Evolutionary conservation across 1,284 basidiomycete species (phyloP), one percentile per base, ranked within the genome.

Genomic region (Austroboletus novae-zelandiae): DNA sequence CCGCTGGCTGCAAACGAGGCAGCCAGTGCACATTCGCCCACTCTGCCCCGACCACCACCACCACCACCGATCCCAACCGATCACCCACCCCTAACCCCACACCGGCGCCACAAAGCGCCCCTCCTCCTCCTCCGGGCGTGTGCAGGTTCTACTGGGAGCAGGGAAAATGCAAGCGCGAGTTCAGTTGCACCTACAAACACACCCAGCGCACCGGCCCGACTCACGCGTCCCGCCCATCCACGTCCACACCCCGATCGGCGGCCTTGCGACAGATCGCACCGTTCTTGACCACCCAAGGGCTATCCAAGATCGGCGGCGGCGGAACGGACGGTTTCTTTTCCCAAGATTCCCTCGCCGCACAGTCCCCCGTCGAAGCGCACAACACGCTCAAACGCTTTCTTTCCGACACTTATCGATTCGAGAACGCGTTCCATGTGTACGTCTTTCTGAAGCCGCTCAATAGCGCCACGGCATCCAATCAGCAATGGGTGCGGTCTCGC

Each of bases 111-210:
- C 44, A 50, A 17, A 13, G 1, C 31, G 2, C 43, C 41, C 32
- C 40, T 30, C 52, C 14, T 4, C 13, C 53, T 7, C 57, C 61
- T 45, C 61, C 56, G 43, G 60, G 66, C 29, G 65, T 73, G 4
- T 86, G 84, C 65, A 65, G 61, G 18, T 76, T 69, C 57, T 85
- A 67, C 60, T 86, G 80, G 81, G 61, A 70, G 0, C 67, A 60
- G 1, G 83, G 83, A 3, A 61, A 58, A 34, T 86, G 83, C 59
- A 68, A 58, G 9, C 65, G 65, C 9, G 74, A 72, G 15, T 83
- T 80, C 50, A 60, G 64, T 1, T 85, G 83, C 61, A 70, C 54
- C 14, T 81, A 64, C 58, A 61, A 57, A 29, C 81, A 85, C 56
- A 57, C 57, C 15, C 61, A 56, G 23, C 66, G 60, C 30, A 52